Conservation (phyloP, 768 basidiomycete genomes). For the Candolleomyces eurysporus region DNA sequence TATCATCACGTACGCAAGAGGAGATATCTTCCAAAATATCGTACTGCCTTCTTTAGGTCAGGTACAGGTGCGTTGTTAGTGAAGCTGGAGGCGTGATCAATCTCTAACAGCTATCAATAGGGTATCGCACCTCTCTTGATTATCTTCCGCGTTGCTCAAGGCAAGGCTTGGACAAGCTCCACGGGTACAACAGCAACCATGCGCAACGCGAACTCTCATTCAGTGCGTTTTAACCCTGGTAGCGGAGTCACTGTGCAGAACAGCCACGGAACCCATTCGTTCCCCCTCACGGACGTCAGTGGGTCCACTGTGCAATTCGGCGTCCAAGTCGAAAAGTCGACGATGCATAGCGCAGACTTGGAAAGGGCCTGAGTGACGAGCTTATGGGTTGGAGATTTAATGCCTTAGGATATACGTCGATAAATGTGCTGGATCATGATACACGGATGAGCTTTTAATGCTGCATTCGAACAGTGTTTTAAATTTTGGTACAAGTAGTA, state of each 20-base stretch:
- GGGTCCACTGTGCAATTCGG: not conserved
- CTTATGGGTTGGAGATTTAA: no score
- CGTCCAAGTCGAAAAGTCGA: not conserved
- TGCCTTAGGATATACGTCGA: no score
- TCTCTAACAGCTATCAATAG: slow-evolving; percentile 1
- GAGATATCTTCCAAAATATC: slow-evolving; percentile 24
- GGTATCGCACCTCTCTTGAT: slow-evolving; percentile 17
- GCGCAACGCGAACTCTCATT: not conserved
- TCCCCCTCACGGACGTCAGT: not conserved
- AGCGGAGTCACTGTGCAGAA: not conserved
- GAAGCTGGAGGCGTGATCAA: not conserved
- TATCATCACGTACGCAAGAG: slow-evolving; percentile 30
- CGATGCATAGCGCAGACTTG: not conserved
- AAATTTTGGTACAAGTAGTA: no score
- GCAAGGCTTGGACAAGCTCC: slow-evolving; percentile 13
- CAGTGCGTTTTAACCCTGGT: not conserved
- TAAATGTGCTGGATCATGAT: no score
- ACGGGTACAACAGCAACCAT: not conserved
- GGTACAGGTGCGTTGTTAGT: slow-evolving; percentile 14
- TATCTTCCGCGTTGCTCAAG: slow-evolving; percentile 17
- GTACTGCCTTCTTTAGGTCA: slow-evolving; percentile 23
- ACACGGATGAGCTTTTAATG: no score
- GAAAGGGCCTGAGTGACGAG: no score
- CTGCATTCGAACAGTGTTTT: no score
- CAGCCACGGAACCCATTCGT: not conserved